These are phyloP conservation scores for Umbelopsis ramanniana DNA, from an alignment of 192 early-diverging fungal species.

Conservation along the genomic window DNA sequence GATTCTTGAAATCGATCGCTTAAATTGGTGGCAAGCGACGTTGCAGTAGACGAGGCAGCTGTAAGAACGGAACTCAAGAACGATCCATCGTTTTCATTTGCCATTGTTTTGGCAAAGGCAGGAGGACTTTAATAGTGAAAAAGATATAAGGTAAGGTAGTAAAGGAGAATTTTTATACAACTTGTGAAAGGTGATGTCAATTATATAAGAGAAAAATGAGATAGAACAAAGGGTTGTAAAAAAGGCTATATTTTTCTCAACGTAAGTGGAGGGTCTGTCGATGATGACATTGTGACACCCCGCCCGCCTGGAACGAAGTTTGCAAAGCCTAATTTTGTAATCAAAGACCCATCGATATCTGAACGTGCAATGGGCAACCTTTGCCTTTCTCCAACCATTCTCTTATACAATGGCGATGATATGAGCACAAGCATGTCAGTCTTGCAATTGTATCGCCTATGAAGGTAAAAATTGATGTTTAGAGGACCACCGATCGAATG, in stretches of 20 bases:
- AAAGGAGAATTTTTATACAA: background rate
- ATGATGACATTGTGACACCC: slow-evolving; percentile 22
- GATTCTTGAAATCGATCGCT: background rate
- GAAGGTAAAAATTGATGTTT: no score
- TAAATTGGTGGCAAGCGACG: background rate
- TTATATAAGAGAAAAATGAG: no score
- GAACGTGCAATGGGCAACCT: slow-evolving; percentile 85
- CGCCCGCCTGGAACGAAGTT: background rate
- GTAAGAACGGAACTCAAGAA: background rate
- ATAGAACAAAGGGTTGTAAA: background rate
- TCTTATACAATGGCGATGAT: slow-evolving; percentile 83
- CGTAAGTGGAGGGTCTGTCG: background rate
- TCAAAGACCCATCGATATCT: slow-evolving; percentile 23
- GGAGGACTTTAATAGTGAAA: background rate
- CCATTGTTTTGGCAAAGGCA: background rate
- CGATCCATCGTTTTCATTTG: slow-evolving; percentile 1
- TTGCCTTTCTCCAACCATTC: slow-evolving; percentile 78
- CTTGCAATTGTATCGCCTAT: slow-evolving; percentile 76
- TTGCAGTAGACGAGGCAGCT: slow-evolving; percentile 1
- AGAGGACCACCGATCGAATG: no score
- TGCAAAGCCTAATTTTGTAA: background rate
- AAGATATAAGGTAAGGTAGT: background rate
- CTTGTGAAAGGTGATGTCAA: background rate
- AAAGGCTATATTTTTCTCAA: no score
- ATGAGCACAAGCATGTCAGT: slow-evolving; percentile 89